Percentiles rank a stretch among this genome's conserved stretches.
phyloP scores from a whole-genome alignment of 2,329 filamentous ascomycete species.

The Mycosphaerelloides madeirae region DNA sequence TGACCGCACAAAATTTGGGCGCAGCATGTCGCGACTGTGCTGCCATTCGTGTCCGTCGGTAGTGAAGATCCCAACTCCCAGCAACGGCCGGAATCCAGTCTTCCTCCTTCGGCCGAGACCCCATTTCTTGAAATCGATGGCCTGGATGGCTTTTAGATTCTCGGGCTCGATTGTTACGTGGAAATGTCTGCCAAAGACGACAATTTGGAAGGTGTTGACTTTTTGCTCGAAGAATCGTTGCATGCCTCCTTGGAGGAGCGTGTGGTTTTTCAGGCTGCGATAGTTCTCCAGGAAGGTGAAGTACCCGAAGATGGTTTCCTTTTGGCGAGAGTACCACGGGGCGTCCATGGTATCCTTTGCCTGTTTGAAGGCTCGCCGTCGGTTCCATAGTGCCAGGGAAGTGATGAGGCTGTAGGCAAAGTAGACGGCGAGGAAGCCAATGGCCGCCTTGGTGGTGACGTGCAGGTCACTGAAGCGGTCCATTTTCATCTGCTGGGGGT shows the following conservation, averaged over 20 bases:
- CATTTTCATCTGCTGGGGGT: slow-evolving; percentile 13
- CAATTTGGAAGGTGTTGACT: slow-evolving; percentile 37
- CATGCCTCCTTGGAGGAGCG: slow-evolving; percentile 33
- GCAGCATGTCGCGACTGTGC: slow-evolving; percentile 43
- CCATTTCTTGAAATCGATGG: slow-evolving; percentile 46
- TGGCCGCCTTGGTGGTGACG: slow-evolving; percentile 20
- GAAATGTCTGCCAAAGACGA: slow-evolving; percentile 29
- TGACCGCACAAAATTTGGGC: slow-evolving; percentile 50
- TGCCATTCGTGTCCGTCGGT: slow-evolving; percentile 39
- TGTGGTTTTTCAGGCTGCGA: slow-evolving; percentile 35
- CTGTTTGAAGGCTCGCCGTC: slow-evolving; percentile 35
- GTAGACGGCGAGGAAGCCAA: slow-evolving; percentile 30
- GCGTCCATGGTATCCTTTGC: slow-evolving; percentile 45
- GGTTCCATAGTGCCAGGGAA: slow-evolving; percentile 32
- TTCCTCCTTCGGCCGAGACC: slow-evolving; percentile 34
- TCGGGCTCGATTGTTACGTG: slow-evolving; percentile 45
- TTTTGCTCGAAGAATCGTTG: slow-evolving; percentile 32
- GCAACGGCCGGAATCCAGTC: slow-evolving; percentile 35
- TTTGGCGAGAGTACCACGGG: slow-evolving; percentile 44
- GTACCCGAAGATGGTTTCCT: slow-evolving; percentile 52
- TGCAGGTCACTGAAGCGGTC: slow-evolving; percentile 7
- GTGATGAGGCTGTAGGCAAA: slow-evolving; percentile 34
- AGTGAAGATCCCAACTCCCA: slow-evolving; percentile 44
- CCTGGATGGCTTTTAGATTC: slow-evolving; percentile 45
- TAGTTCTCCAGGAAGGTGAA: slow-evolving; percentile 44